Evolutionary conservation across 140 eudicot genomes (phyloP).

Genomic region (Oenanthe javanica): DNA sequence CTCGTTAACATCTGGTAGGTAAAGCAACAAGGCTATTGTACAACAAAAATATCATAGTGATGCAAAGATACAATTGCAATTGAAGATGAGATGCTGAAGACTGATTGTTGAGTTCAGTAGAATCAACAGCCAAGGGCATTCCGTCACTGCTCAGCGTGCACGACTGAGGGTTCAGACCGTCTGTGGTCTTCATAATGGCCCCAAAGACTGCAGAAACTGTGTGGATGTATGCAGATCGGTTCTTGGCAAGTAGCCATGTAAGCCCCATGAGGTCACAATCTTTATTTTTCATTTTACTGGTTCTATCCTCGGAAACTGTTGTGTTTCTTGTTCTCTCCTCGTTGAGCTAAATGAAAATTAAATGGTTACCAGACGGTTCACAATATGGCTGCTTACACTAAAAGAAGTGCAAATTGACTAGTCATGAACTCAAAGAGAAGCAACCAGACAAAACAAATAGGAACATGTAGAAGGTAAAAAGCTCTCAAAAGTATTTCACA

Average conservation of each 20-base stretch:
- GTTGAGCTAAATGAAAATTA: conserved; percentile 44
- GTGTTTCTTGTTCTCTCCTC: conserved; percentile 23
- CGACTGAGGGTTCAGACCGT: conserved; percentile 33
- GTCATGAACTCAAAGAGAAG: neutral
- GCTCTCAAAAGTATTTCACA: neutral
- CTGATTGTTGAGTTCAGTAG: conserved; percentile 53
- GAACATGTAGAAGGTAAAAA: neutral
- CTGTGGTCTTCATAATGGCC: conserved; percentile 62
- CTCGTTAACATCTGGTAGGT: conserved; percentile 18
- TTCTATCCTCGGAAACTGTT: conserved; percentile 44
- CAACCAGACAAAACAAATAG: neutral
- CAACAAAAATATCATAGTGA: conserved; percentile 23
- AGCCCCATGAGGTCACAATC: conserved; percentile 92
- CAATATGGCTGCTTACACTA: conserved; percentile 46
- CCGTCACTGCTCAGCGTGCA: conserved; percentile 77
- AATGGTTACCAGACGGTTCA: conserved; percentile 57
- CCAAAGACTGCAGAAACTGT: conserved; percentile 78
- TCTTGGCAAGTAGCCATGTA: conserved; percentile 90
- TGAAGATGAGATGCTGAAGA: conserved; percentile 31
- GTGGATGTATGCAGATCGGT: conserved; percentile 69
- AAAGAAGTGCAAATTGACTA: neutral
- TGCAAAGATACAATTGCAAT: conserved; percentile 15
- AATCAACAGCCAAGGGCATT: conserved; percentile 93
- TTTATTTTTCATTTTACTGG: conserved; percentile 52
- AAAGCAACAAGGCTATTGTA: conserved; percentile 19